phyloP scores from a whole-genome alignment of 1,284 basidiomycete species.

The Ganoderma multipileum region DNA sequence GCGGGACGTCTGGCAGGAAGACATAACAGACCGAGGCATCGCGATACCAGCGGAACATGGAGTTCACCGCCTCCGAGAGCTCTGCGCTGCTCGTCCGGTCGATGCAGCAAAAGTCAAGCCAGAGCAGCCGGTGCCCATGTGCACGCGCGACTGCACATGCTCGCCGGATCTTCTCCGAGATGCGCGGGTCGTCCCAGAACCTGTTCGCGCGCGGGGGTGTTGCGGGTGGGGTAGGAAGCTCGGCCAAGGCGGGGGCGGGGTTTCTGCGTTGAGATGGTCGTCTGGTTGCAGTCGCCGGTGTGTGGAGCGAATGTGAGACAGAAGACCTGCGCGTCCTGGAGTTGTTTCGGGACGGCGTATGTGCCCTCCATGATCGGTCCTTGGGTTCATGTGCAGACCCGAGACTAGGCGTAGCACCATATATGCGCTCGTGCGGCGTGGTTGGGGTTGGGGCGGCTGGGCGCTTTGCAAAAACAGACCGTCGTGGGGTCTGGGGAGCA shows the following conservation, averaged over 20 bases:
- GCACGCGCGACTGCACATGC: conserved; percentile 5
- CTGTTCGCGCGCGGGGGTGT: not conserved
- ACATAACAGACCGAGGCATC: conserved; percentile 11
- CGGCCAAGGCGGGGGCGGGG: not conserved
- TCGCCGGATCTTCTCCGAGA: conserved; percentile 1
- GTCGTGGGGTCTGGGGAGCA: not conserved
- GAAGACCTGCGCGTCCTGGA: not conserved
- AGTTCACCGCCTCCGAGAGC: conserved; percentile 11
- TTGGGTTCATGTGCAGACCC: not conserved
- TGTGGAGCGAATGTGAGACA: not conserved
- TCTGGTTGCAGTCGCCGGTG: not conserved
- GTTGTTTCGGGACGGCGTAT: not conserved
- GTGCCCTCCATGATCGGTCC: not conserved
- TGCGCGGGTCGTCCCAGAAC: not conserved
- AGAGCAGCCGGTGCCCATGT: conserved; percentile 11
- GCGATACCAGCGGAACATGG: conserved; percentile 8
- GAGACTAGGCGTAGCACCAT: not conserved
- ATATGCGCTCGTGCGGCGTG: not conserved
- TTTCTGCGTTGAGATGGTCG: not conserved
- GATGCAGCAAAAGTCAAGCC: conserved; percentile 16
- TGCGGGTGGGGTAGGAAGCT: not conserved
- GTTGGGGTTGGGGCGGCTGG: not conserved
- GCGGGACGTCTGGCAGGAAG: not conserved
- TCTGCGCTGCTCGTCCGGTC: conserved; percentile 13
- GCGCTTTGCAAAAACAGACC: not conserved